Evolutionary conservation across 257 asterid species (phyloP).

Genomic region (Henckelia pumila): DNA sequence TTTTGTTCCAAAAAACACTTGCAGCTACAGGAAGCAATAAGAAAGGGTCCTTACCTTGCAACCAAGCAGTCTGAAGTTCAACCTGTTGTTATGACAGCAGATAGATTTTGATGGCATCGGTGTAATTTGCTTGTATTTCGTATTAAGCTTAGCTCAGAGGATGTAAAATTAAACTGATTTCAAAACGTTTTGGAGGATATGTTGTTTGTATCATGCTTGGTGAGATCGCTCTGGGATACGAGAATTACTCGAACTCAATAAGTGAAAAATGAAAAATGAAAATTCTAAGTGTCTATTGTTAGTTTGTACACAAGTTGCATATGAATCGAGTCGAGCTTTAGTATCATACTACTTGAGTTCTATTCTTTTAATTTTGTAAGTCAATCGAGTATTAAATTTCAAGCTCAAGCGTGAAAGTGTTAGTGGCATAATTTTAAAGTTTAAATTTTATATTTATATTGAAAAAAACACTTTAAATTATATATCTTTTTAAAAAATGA

Average conservation of each 20-base stretch:
- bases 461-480: too few relatives aligned
- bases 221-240: neutral
- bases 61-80: constrained; percentile 73
- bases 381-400: too few relatives aligned
- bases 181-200: neutral
- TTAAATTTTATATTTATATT: too few relatives aligned
- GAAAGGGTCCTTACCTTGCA: constrained; percentile 74
- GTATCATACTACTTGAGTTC: too few relatives aligned
- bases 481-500: too few relatives aligned
- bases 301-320: too few relatives aligned
- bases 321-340: too few relatives aligned
- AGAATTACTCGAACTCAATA: neutral
- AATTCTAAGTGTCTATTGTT: neutral
- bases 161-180: neutral
- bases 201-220: neutral
- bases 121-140: neutral
- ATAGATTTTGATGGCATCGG: constrained; percentile 48
- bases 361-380: too few relatives aligned
- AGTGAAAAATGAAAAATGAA: neutral
- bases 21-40: constrained; percentile 84
- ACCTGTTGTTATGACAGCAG: constrained; percentile 74
- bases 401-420: too few relatives aligned
- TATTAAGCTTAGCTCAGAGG: too few relatives aligned
- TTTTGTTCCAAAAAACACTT: constrained; percentile 3
- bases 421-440: too few relatives aligned